Base-by-base conservation (phyloP, 768 basidiomycete species). In the Boletus sp. region DNA sequence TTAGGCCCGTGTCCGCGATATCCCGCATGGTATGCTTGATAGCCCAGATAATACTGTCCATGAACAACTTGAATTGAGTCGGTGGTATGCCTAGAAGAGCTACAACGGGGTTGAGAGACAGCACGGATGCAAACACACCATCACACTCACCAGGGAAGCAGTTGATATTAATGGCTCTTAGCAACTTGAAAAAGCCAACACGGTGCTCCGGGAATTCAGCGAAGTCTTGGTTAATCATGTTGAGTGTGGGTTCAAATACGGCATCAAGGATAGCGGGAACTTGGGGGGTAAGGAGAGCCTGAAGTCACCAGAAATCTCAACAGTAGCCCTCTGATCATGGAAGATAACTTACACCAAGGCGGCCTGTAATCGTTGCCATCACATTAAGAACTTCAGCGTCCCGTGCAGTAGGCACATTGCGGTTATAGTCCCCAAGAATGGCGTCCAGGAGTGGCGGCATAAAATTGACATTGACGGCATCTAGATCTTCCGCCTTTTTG, bases 11-110 rank as follows among this genome's bases (percentile, higher is more conserved):
- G 69, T 98, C 96, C 5, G 94, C 92, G 59, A 99, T 97, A 73
- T 98, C 96, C 53, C 96, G 85, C 93, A 97, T 94, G 15, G 93
- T 98, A 76, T 99, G 97, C 74, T 99, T 99, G 78, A 98, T 96
- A n/a, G 94, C 96, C 96, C 97, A 99, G 50, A 96, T 89, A 62
- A 98, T 90, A 58, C 93, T 94, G 73, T 98, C 96, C 86, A 97
- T 98, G 73, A 97, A 90, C 57, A 98, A 77, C 76, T 97, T 98
- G 83, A 98, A 98, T 75, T 97, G 92, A 46, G 81, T 75, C 10
- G 94, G 89, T n/a, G 94, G 92, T 57, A 97, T 82, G 28, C 83
- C 84, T 55, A 96, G 81, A 46, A 98, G 76, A 7, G 94, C 94
- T 68, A 35, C 46, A 24, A 41, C 1, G 5, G 18, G 14, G 35